Evolutionary conservation across 768 basidiomycete species (phyloP), one percentile per base, ranked within the genome.

Genomic region (Suillus bovinus): DNA sequence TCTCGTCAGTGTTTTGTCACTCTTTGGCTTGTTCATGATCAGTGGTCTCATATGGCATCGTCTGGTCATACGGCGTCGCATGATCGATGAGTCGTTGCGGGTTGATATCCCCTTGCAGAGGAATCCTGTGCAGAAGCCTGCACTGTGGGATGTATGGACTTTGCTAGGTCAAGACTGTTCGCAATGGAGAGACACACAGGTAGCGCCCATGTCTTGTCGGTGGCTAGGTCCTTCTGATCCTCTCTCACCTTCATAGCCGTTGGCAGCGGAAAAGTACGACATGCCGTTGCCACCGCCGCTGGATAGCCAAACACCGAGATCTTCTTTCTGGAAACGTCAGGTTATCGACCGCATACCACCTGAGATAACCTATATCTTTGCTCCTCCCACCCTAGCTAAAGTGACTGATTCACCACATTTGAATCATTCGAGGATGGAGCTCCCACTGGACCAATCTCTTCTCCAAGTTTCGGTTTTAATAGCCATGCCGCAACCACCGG

Each of bases 41-140:
- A 62, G 61, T 60, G 75, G 73, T 8, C 60, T 75, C 4, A 49
- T 72, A 56, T 74, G 74, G 74, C 74, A 71, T 46, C 74, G 75
- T 47, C 75, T 74, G n/a, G 66, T 75, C 24, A 41, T 59, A 2
- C 69, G 74, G 22, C 74, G 74, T 31, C 73, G 58, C 1, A 60
- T 58, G 2, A 75, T 76, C 39, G 73, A 76, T 0, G 65, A 64
- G 16, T 65, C 55, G 64, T 61, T 69, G 59, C 53, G 33, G 16
- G 36, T 31, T 17, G 65, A 24, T 27, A 14, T 52, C 4, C 47
- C 62, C 5, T 24, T 10, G 42, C 49, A 42, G 3, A 34, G 57
- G 44, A 65, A 41, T 17, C 60, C 38, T 17, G n/a, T 59, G 27
- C 63, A 36, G 46, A 69, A 64, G 46, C 74, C 74, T 22, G 42